phyloP scores from a whole-genome alignment of 1,284 basidiomycete genomes.

The Ganoderma boninense region DNA sequence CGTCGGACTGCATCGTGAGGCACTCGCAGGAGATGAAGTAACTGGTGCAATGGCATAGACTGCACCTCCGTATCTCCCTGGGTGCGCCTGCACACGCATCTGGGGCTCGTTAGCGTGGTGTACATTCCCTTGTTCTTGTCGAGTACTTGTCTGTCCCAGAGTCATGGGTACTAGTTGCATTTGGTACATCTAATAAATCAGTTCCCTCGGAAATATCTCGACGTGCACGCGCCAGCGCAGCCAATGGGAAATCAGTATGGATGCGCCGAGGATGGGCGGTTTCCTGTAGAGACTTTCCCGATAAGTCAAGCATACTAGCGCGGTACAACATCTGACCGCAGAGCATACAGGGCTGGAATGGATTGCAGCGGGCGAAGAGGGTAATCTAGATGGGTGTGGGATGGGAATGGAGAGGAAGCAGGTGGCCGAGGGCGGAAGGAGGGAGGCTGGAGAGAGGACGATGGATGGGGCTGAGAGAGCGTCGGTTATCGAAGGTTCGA shows the following conservation, averaged over 20 bases:
- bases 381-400: neutral
- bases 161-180: neutral
- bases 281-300: neutral
- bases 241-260: neutral
- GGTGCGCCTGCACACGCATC: conserved; percentile 58
- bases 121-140: conserved; percentile 54
- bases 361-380: neutral
- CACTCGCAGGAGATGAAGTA: conserved; percentile 89
- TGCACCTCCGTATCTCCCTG: conserved; percentile 86
- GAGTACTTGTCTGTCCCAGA: neutral
- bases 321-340: neutral
- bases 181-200: neutral
- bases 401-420: neutral
- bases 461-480: conserved; percentile 13
- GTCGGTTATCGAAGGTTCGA: conserved; percentile 39
- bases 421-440: neutral
- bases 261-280: neutral
- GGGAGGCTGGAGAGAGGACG: neutral
- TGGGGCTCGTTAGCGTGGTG: conserved; percentile 87
- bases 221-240: neutral
- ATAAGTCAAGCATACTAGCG: neutral
- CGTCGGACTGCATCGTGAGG: conserved; percentile 70
- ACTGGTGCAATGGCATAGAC: conserved; percentile 85
- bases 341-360: neutral
- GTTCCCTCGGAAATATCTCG: neutral